Conservation (phyloP, 371 early-diverging fungal genomes). For the Mucor racemosus region DNA sequence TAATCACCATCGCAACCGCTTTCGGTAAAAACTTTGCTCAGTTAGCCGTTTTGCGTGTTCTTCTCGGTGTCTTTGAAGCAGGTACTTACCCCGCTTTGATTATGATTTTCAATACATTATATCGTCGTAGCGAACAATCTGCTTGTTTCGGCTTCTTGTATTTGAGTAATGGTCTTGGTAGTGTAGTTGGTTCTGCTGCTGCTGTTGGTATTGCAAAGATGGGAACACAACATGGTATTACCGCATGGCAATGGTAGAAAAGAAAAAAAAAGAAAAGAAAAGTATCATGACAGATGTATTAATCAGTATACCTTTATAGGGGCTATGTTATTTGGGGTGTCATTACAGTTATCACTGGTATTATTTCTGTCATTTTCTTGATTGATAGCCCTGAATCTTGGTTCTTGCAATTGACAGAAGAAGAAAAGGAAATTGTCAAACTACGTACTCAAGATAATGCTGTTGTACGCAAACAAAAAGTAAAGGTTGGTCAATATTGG, state of each 20-base stretch:
- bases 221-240: slow-evolving; percentile 18
- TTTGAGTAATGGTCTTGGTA: slow-evolving; percentile 19
- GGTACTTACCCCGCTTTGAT: slow-evolving; percentile 33
- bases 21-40: slow-evolving; percentile 30
- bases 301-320: slow-evolving; percentile 9
- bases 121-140: slow-evolving; percentile 37
- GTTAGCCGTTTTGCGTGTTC: slow-evolving; percentile 32
- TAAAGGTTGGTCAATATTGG: slow-evolving; percentile 20
- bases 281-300: neutral
- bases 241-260: slow-evolving; percentile 27
- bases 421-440: slow-evolving; percentile 29
- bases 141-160: slow-evolving; percentile 30
- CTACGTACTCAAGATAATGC: slow-evolving; percentile 31
- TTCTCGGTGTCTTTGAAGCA: slow-evolving; percentile 43
- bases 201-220: slow-evolving; percentile 30
- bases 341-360: slow-evolving; percentile 22
- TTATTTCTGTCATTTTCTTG: slow-evolving; percentile 26
- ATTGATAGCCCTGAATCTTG: slow-evolving; percentile 25
- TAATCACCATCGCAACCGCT: slow-evolving; percentile 15
- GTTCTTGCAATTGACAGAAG: slow-evolving; percentile 27
- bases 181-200: slow-evolving; percentile 14
- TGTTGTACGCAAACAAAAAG: slow-evolving; percentile 20
- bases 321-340: slow-evolving; percentile 36
- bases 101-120: slow-evolving; percentile 32
- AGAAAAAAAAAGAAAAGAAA: neutral